phyloP scores from a whole-genome alignment of 805 yeast genomes.

The Clavispora vitiphila region DNA sequence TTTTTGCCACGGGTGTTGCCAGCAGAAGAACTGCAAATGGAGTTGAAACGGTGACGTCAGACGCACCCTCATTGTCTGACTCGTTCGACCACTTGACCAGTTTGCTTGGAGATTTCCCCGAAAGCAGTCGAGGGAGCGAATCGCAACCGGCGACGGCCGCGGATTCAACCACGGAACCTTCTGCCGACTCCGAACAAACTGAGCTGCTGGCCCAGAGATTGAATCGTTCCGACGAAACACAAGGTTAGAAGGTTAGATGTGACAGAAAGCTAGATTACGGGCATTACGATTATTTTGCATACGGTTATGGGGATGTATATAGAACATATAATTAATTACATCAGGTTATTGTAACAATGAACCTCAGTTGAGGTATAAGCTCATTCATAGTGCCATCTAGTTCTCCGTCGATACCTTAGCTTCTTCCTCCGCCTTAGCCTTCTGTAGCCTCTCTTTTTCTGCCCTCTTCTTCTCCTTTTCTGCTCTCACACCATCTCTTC shows the following conservation, averaged over 20 bases:
- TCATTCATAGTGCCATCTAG: too few species aligned
- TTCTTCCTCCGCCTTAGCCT: not conserved
- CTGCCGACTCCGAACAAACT: too few species aligned
- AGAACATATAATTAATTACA: not conserved
- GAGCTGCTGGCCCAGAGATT: too few species aligned
- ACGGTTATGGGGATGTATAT: not conserved
- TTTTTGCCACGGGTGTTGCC: slow-evolving; percentile 45
- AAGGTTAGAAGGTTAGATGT: too few species aligned
- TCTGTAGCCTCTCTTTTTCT: not conserved
- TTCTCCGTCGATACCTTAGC: too few species aligned
- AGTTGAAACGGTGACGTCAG: slow-evolving; percentile 30
- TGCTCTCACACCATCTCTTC: slow-evolving; percentile 15
- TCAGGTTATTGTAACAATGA: too few species aligned
- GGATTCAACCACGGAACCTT: not conserved
- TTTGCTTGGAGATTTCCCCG: not conserved
- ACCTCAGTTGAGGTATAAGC: too few species aligned
- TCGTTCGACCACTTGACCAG: slow-evolving; percentile 1
- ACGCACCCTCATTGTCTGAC: not conserved
- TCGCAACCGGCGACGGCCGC: not conserved
- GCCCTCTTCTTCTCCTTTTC: slow-evolving; percentile 9
- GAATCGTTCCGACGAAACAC: too few species aligned
- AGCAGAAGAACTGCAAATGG: slow-evolving; percentile 45
- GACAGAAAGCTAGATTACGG: too few species aligned
- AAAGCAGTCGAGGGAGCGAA: not conserved
- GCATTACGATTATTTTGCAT: not conserved